Evolutionary conservation across 345 rosid species (phyloP).

Genomic region (Aquilaria yunnanensis): DNA sequence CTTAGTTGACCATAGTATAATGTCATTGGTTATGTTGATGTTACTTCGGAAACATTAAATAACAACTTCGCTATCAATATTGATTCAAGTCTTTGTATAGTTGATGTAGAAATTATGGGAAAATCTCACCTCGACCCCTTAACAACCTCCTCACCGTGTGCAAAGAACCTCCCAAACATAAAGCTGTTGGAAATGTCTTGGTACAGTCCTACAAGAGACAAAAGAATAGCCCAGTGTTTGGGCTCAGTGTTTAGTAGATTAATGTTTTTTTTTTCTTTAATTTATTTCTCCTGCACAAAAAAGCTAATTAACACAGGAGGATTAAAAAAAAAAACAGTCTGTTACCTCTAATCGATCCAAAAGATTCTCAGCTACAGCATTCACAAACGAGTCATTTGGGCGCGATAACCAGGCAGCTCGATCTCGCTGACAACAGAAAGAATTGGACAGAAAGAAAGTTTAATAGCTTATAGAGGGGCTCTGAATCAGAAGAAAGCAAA

Average conservation of each 20-base stretch:
- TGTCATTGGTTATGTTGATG: too few relatives aligned
- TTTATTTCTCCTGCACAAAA: not conserved
- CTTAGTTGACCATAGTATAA: too few relatives aligned
- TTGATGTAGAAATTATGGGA: not conserved
- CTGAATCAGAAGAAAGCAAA: not conserved
- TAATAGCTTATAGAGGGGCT: not conserved
- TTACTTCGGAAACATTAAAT: too few relatives aligned
- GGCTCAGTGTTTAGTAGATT: not conserved
- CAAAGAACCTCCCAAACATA: constrained; percentile 84
- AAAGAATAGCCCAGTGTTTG: not conserved
- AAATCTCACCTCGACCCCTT: constrained; percentile 66
- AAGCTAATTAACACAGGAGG: not conserved
- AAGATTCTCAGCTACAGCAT: constrained; percentile 87
- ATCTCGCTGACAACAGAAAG: constrained; percentile 64
- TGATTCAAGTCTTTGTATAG: too few relatives aligned
- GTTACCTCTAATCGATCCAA: constrained; percentile 87
- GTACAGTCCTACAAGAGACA: constrained; percentile 63
- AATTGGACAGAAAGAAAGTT: constrained; percentile 6
- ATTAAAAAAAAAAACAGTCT: not conserved
- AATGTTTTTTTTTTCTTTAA: not conserved
- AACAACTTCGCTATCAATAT: too few relatives aligned
- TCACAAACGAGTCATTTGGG: constrained; percentile 55
- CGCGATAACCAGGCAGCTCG: constrained; percentile 91
- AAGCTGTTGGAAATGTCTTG: constrained; percentile 72
- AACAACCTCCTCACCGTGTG: constrained; percentile 50